Percentiles rank a stretch among this genome's conserved stretches.
phyloP scores from a whole-genome alignment of 2,329 filamentous ascomycete genomes.

The Pestalotiopsis sp. region DNA sequence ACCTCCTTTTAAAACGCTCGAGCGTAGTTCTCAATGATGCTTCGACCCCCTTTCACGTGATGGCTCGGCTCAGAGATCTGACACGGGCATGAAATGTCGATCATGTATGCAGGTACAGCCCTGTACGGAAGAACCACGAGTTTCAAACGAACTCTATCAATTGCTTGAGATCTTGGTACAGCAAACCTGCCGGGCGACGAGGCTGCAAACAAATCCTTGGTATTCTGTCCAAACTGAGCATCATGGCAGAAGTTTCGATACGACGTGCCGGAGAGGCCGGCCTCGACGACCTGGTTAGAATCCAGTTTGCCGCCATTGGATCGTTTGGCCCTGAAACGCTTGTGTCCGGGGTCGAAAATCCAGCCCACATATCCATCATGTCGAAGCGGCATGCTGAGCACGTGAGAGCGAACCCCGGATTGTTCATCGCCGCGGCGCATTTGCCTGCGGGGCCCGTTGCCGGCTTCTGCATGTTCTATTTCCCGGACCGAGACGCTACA shows the following conservation, averaged over 20 bases:
- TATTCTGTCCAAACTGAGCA: background rate
- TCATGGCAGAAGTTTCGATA: background rate
- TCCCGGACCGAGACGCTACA: background rate
- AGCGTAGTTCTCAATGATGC: background rate
- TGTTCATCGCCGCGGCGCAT: background rate
- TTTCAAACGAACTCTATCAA: background rate
- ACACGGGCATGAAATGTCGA: background rate
- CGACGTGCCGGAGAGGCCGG: background rate
- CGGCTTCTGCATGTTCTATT: slow-evolving; percentile 8
- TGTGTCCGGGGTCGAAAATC: background rate
- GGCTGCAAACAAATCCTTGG: background rate
- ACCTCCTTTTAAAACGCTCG: background rate
- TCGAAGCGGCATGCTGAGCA: background rate
- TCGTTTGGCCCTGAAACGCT: background rate
- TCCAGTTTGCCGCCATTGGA: slow-evolving; percentile 7
- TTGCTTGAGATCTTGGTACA: background rate
- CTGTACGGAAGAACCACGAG: background rate
- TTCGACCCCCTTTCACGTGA: background rate
- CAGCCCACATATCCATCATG: slow-evolving; percentile 5
- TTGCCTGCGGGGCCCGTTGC: background rate
- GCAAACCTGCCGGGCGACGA: background rate
- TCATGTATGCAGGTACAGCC: background rate
- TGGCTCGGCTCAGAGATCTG: background rate
- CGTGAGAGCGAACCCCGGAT: background rate
- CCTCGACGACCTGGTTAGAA: background rate